Evolutionary conservation across 1,284 basidiomycete genomes (phyloP), one percentile per base, ranked within the genome.

Genomic region (Xerocomus nothofagi): DNA sequence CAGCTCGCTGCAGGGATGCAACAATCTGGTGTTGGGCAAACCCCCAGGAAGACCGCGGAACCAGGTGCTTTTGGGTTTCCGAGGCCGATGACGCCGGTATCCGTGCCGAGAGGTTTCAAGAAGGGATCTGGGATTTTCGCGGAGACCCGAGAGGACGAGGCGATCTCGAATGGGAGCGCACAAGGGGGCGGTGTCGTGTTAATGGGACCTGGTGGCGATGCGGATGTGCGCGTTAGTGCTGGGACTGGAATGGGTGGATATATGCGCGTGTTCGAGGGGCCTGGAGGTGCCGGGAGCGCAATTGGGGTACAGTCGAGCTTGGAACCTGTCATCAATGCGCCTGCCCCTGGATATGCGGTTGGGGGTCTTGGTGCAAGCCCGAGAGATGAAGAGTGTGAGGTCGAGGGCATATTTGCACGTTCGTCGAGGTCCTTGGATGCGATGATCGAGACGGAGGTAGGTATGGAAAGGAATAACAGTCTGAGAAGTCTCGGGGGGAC

Each of bases 191-290:
- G 39, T 2, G n/a, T 17, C 26, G 0, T 44, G 34, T 43, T 59
- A 30, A 45, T 49, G 44, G 44, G 29, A 26, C 23, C 49, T 12
- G 54, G 42, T 14, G 48, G 42, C 1, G 56, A 52, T 17, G 21
- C n/a, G 6, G 51, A 42, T 17, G 21, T 39, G 18, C 40, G 34
- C 21, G 15, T 30, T 8, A 23, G 38, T 31, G 20, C 31, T 20
- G 53, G 47, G 10, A 20, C 40, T 6, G 41, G 49, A 18, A 30
- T 48, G 23, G 39, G 52, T 48, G 63, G 52, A 14, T 67, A 64
- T 67, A 64, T 65, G 63, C 61, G 52, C 43, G 17, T 17, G n/a
- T 45, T 51, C 23, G 60, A 56, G 34, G 42, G 38, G 29, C 23
- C 56, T 23, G 49, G 42, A 3, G 37, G 34, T 15, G 21, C 38